Evolutionary conservation across 164 flowering plant species (phyloP).

Genomic region (Vitis cinerea): DNA sequence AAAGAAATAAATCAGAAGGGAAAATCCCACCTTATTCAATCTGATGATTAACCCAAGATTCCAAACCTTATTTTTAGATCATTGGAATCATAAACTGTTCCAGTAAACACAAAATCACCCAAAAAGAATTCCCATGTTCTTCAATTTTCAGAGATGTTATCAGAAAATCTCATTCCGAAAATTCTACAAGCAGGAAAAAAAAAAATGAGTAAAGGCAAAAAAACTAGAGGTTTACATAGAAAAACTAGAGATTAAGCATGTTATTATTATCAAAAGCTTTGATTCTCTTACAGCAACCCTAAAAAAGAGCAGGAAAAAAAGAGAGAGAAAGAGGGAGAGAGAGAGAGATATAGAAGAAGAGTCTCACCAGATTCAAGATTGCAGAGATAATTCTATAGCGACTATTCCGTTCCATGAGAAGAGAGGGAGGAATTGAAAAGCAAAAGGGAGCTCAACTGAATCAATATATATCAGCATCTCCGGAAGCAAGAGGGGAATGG

Average conservation of each 20-base stretch:
- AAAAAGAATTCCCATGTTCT: not conserved
- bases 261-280: not conserved
- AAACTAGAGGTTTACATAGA: too few relatives aligned
- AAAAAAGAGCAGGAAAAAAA: not conserved
- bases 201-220: too few relatives aligned
- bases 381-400: constrained; percentile 8
- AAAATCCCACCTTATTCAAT: not conserved
- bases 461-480: constrained; percentile 11
- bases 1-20: not conserved
- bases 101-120: not conserved
- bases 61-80: not conserved
- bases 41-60: constrained; percentile 2
- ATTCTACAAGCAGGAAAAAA: not conserved
- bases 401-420: not conserved
- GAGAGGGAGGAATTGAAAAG: constrained; percentile 1
- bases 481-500: not conserved
- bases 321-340: not conserved
- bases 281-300: not conserved
- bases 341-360: not conserved
- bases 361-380: constrained; percentile 32
- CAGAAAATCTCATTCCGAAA: not conserved
- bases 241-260: too few relatives aligned
- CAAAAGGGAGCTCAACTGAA: not conserved
- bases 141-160: not conserved
- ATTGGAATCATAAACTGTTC: not conserved